phyloP scores from a whole-genome alignment of 257 asterid genomes.

The Fraxinus anomala region DNA sequence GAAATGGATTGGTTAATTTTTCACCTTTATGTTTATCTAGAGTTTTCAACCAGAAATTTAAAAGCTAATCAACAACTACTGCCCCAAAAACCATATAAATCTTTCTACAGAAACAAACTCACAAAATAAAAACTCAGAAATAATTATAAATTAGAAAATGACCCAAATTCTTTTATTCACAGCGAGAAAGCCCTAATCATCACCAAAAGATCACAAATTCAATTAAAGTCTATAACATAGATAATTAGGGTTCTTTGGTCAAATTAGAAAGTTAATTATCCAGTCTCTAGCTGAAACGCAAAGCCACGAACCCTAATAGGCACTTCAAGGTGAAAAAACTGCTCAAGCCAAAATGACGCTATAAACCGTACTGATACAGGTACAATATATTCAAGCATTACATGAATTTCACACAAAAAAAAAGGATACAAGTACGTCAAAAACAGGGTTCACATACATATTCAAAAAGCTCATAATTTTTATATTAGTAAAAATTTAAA shows the following conservation, averaged over 20 bases:
- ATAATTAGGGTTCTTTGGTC: not conserved
- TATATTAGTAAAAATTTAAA: not conserved
- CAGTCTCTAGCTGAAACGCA: not conserved
- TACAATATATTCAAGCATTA: too few relatives aligned
- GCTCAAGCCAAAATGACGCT: too few relatives aligned
- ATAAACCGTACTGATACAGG: too few relatives aligned
- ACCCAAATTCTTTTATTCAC: not conserved
- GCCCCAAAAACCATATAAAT: not conserved
- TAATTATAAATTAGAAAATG: not conserved
- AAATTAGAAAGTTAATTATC: not conserved
- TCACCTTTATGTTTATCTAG: conserved; percentile 23
- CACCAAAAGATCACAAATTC: not conserved
- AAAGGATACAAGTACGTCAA: too few relatives aligned
- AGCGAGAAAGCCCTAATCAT: not conserved
- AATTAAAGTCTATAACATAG: not conserved
- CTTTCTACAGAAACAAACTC: conserved; percentile 5
- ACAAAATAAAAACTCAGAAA: not conserved
- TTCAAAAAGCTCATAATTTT: not conserved
- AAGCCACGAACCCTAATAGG: not conserved
- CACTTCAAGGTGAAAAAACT: too few relatives aligned
- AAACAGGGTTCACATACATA: not conserved
- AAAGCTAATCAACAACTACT: not conserved
- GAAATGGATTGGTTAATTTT: conserved; percentile 29
- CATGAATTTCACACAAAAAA: too few relatives aligned
- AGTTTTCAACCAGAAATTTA: not conserved